These are phyloP conservation scores for Teunomyces barrocoloradensis DNA, from an alignment of 805 yeast genomes.

Conservation along the genomic window DNA sequence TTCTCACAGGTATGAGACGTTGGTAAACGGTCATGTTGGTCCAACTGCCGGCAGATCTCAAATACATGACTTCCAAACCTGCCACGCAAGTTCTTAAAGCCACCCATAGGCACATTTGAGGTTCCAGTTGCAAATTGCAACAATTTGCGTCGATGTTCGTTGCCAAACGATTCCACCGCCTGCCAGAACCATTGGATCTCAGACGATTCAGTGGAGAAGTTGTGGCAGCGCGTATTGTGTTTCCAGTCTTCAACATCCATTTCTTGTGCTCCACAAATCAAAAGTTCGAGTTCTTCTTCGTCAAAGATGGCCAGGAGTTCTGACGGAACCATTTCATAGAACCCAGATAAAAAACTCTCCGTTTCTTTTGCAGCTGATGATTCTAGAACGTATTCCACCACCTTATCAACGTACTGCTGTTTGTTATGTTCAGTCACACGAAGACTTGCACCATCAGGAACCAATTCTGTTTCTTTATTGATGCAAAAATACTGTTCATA, in stretches of 20 bases:
- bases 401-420: constrained; percentile 78
- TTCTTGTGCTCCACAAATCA: no score
- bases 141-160: no score
- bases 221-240: no score
- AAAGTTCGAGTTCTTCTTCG: no score
- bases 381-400: constrained; percentile 83
- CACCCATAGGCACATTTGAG: constrained; percentile 90
- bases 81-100: constrained; percentile 86
- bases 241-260: no score
- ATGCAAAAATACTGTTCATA: constrained; percentile 92
- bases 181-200: no score
- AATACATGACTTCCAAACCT: constrained; percentile 75
- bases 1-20: constrained; percentile 97
- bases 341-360: constrained; percentile 79
- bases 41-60: constrained; percentile 86
- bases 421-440: constrained; percentile 90
- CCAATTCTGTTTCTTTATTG: constrained; percentile 78
- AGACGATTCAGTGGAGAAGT: no score
- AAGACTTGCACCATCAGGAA: constrained; percentile 76
- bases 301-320: no score
- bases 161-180: no score
- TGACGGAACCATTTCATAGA: constrained; percentile 84
- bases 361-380: constrained; percentile 83
- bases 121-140: constrained; percentile 94
- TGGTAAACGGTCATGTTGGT: constrained; percentile 81